Conservation (phyloP, 495 filamentous ascomycete species). For the Baudoinia panamericana region DNA sequence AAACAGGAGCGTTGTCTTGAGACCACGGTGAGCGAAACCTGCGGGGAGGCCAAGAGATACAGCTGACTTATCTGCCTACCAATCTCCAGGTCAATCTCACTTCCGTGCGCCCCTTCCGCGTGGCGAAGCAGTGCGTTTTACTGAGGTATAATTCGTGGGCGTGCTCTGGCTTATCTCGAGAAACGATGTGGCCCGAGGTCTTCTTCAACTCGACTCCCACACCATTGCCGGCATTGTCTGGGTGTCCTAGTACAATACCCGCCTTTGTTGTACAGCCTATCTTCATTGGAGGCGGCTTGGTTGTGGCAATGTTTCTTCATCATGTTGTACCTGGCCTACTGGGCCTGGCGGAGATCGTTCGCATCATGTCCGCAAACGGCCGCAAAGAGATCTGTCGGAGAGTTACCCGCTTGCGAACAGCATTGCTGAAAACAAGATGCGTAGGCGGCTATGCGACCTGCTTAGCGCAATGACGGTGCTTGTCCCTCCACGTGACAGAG, state of each 20-base stretch:
- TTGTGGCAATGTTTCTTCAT: conserved; percentile 1
- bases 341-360: not conserved
- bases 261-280: not conserved
- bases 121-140: not conserved
- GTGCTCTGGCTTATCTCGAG: too few relatives aligned
- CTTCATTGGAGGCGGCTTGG: not conserved
- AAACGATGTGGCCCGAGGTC: not conserved
- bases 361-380: not conserved
- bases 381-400: not conserved
- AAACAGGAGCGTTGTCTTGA: too few relatives aligned
- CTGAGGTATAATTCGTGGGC: too few relatives aligned
- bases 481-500: not conserved
- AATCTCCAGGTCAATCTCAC: not conserved
- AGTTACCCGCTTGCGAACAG: not conserved
- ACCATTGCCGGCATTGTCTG: not conserved
- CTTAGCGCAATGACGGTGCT: not conserved
- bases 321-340: not conserved
- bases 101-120: not conserved
- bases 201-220: not conserved
- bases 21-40: too few relatives aligned
- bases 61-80: not conserved
- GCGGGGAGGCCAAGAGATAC: not conserved
- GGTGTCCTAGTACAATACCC: not conserved
- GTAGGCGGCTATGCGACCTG: not conserved
- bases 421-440: not conserved